These are phyloP conservation scores for Chalciporus chontae DNA, from an alignment of 768 basidiomycete genomes.

Conservation along the genomic window DNA sequence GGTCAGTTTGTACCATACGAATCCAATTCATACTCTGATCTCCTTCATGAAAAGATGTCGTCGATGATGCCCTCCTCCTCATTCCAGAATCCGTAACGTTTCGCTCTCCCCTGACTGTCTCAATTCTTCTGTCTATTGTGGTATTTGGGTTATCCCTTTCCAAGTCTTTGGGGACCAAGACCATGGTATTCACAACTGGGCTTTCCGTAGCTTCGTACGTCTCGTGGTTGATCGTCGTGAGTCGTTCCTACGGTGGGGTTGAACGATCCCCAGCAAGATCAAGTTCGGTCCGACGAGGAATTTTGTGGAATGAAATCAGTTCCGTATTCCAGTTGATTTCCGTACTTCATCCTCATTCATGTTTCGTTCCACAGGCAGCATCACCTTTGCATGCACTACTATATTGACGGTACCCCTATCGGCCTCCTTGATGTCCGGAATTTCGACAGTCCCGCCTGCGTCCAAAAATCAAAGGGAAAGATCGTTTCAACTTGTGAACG, in stretches of 20 bases:
- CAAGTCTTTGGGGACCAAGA: constrained; percentile 51
- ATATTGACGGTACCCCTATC: constrained; percentile 64
- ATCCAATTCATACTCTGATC: constrained; percentile 7
- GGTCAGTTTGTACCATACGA: constrained; percentile 41
- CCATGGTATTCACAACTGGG: constrained; percentile 53
- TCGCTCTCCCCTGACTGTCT: constrained; percentile 38
- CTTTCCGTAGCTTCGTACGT: constrained; percentile 58
- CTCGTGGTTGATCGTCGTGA: constrained; percentile 54
- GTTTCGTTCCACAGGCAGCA: constrained; percentile 38
- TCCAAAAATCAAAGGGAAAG: constrained; percentile 45
- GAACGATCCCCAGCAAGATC: constrained; percentile 33
- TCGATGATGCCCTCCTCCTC: constrained; percentile 48
- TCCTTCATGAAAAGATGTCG: constrained; percentile 42
- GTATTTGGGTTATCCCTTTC: constrained; percentile 52
- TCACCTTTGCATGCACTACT: constrained; percentile 65
- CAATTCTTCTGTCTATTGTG: constrained; percentile 39
- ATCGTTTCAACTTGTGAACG: constrained; percentile 58
- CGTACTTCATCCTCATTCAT: constrained; percentile 1
- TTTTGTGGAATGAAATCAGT: constrained; percentile 67
- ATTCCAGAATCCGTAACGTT: constrained; percentile 35
- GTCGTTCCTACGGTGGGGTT: constrained; percentile 51
- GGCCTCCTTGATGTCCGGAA: constrained; percentile 48
- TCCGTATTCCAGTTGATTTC: constrained; percentile 24
- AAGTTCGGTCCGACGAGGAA: constrained; percentile 40
- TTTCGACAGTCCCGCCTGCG: constrained; percentile 3